A percentile compares a stretch with the other conserved stretches of the same genome.
These are phyloP conservation scores for Asterophora lycoperdoides DNA, from an alignment of 768 basidiomycete species.

Conservation along the genomic window DNA sequence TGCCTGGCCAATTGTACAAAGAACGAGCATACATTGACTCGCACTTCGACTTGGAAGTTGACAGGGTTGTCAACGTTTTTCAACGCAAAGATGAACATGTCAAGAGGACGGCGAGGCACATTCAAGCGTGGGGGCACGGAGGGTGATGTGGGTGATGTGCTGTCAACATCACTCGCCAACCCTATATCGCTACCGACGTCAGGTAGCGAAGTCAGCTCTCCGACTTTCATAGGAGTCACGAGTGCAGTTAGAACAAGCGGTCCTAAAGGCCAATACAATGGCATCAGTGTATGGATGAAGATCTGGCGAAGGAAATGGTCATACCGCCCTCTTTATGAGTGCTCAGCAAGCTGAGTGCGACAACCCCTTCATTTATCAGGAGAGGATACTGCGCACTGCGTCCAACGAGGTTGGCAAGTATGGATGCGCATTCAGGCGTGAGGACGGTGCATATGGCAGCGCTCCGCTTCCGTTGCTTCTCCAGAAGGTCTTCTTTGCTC, in stretches of 20 bases:
- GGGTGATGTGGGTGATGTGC: conserved; percentile 45
- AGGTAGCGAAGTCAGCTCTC: conserved; percentile 31
- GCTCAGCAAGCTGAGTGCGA: conserved; percentile 76
- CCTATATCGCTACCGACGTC: conserved; percentile 19
- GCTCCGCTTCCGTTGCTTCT: conserved; percentile 46
- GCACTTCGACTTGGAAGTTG: conserved; percentile 70
- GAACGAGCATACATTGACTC: conserved; percentile 71
- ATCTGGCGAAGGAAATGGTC: conserved; percentile 19
- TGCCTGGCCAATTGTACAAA: conserved; percentile 60
- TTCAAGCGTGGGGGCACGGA: conserved; percentile 36
- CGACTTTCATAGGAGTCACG: conserved; percentile 42
- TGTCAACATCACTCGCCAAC: conserved; percentile 34
- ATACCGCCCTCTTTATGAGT: conserved; percentile 62
- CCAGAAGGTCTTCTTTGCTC: conserved; percentile 30
- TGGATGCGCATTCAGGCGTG: conserved; percentile 50
- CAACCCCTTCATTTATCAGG: conserved; percentile 84
- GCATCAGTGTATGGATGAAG: conserved; percentile 2
- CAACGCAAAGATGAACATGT: conserved; percentile 63
- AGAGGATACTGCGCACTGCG: conserved; percentile 78
- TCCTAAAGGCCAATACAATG: conserved; percentile 34
- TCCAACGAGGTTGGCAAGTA: conserved; percentile 67
- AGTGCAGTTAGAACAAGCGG: conserved; percentile 60
- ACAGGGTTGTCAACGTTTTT: conserved; percentile 51
- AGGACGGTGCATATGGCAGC: conserved; percentile 50
- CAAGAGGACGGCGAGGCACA: conserved; percentile 54